Percentiles rank a stretch among this genome's conserved stretches.
These are phyloP conservation scores for Fusarium lyarnte DNA, from an alignment of 2,329 filamentous ascomycete species.

Conservation along the genomic window DNA sequence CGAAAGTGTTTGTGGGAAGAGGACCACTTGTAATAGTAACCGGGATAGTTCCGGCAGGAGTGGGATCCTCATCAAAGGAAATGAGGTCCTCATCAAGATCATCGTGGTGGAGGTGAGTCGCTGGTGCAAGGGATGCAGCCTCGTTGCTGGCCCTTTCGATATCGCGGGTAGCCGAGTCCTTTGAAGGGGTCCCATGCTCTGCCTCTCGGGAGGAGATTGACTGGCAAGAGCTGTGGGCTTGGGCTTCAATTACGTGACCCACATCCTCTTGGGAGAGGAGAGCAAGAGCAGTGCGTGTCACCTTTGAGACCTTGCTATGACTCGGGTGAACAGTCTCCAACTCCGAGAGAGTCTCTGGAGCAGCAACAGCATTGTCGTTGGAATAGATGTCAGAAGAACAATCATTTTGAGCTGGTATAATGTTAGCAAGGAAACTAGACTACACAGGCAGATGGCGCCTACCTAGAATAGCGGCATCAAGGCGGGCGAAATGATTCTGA, in stretches of 20 bases:
- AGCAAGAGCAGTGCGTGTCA: not conserved
- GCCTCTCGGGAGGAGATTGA: not conserved
- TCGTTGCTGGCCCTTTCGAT: too few relatives aligned
- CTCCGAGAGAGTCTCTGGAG: not conserved
- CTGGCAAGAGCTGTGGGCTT: not conserved
- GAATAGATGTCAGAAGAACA: not conserved
- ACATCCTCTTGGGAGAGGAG: not conserved
- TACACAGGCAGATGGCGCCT: not conserved
- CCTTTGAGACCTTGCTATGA: not conserved
- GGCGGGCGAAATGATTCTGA: not conserved
- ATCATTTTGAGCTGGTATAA: not conserved
- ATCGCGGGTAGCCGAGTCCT: not conserved
- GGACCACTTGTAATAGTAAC: not conserved
- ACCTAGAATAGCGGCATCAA: not conserved
- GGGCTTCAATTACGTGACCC: not conserved
- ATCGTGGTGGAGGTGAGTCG: too few relatives aligned
- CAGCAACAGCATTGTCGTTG: not conserved
- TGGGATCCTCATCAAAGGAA: not conserved
- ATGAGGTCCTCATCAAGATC: conserved; percentile 1
- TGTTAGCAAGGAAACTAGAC: not conserved
- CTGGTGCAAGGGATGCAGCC: too few relatives aligned
- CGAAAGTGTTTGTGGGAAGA: not conserved
- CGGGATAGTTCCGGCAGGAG: not conserved
- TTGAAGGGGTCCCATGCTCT: not conserved
- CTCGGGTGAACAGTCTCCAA: not conserved